Evolutionary conservation across 441 rosid genomes (phyloP), one percentile per base, ranked within the genome.

Genomic region (Lepidium campestre): DNA sequence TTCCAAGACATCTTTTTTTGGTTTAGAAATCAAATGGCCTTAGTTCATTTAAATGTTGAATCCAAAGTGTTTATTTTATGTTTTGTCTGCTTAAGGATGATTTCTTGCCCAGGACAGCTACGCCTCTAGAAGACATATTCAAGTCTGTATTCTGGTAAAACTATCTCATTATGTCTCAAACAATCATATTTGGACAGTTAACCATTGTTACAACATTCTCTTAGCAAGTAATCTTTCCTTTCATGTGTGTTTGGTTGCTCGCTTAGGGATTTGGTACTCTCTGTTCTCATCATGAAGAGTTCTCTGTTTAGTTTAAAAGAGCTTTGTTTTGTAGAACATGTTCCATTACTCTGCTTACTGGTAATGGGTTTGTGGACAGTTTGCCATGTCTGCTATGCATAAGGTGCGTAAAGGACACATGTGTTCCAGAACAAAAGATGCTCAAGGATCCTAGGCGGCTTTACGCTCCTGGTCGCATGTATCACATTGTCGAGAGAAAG

Each of bases 381-480:
- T 81, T 93, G 83, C 95, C 98, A 11, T 90, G 96, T 76, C 35
- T 90, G 18, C 78, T 90, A 8, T 93, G 97, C 70, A 71, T 85
- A 77, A 81, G 90, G 75, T 87, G 98, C 77, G 77, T 93, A 96
- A 83, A 81, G 76, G 97, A 93, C 78, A 88, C 98, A 22, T 90
- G 97, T 78, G 80, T 85, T 66, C 79, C 94, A 4, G 97, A 90
- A 65, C 85, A 88, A 32, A 83, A 85, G 74, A 82, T 80, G 96
- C 81, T 93, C 68, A 93, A 80, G 77, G 98, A 93, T 75, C 97
- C 97, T 6, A 90, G 98, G 73, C 85, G 98, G 72, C 79, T 93
- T 15, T 90, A 90, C 68, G 98, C 98, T 64, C 98, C 97, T 23
- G 97, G 98, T 65, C 93, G 97, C 50, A 85, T 93, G 75, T 93